phyloP scores from a whole-genome alignment of 768 basidiomycete genomes.

The Sarcomyxa edulis region DNA sequence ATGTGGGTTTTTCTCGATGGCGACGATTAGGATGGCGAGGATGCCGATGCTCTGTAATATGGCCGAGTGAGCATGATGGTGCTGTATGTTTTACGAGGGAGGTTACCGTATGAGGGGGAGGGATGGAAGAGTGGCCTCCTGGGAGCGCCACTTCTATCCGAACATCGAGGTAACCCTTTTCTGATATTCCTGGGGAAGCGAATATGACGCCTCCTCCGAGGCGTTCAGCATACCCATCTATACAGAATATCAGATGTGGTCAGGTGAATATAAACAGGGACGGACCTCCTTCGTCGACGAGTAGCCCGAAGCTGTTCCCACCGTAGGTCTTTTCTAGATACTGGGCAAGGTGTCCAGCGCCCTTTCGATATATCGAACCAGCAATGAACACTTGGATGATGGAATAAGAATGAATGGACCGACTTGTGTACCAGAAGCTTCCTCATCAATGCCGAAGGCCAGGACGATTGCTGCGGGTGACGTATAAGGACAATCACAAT shows the following conservation, averaged over 20 bases:
- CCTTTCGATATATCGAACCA: too few species aligned
- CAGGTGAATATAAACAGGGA: too few species aligned
- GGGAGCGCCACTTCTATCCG: slow-evolving; percentile 58
- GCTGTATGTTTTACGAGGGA: too few species aligned
- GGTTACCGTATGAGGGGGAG: slow-evolving; percentile 70
- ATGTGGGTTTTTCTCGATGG: slow-evolving; percentile 70
- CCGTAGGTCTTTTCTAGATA: slow-evolving; percentile 62
- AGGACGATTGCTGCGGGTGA: too few species aligned
- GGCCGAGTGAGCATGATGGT: not conserved
- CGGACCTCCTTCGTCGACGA: slow-evolving; percentile 87
- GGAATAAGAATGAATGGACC: not conserved
- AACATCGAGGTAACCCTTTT: slow-evolving; percentile 69
- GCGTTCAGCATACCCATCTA: slow-evolving; percentile 43
- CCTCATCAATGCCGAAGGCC: slow-evolving; percentile 76
- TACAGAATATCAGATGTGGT: not conserved
- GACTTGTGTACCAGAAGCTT: slow-evolving; percentile 49
- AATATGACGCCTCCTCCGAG: slow-evolving; percentile 49
- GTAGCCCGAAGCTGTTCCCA: slow-evolving; percentile 61
- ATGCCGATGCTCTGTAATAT: slow-evolving; percentile 79
- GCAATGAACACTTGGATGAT: too few species aligned
- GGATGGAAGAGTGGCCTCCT: slow-evolving; percentile 85
- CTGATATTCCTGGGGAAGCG: slow-evolving; percentile 59
- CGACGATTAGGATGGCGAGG: slow-evolving; percentile 62
- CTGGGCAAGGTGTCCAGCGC: slow-evolving; percentile 43
- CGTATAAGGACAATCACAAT: too few species aligned